A percentile compares a stretch with the other conserved stretches of the same genome.
These are phyloP conservation scores for Populus tomentosa DNA, from an alignment of 441 rosid species.

Conservation along the genomic window DNA sequence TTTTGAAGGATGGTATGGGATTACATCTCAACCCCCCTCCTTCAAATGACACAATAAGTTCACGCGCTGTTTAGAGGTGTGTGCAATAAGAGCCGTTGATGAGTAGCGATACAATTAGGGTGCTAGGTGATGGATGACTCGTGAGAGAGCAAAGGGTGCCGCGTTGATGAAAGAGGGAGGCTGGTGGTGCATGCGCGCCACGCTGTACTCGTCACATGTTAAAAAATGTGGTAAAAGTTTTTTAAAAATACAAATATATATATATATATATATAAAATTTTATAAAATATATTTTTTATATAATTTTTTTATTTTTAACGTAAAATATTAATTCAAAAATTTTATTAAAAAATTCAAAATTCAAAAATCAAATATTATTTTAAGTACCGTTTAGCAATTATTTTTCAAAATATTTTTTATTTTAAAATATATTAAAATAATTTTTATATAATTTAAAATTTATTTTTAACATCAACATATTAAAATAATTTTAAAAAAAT, in stretches of 20 bases:
- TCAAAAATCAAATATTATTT: too few relatives aligned
- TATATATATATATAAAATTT: too few relatives aligned
- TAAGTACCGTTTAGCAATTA: neutral
- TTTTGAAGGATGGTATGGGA: constrained; percentile 15
- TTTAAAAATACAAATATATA: too few relatives aligned
- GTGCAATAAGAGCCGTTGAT: neutral
- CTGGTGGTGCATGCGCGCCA: constrained; percentile 5
- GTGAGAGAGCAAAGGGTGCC: neutral
- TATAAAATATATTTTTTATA: too few relatives aligned
- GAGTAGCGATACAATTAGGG: constrained; percentile 13
- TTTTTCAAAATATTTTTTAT: neutral
- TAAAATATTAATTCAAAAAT: too few relatives aligned
- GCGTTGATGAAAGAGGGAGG: neutral
- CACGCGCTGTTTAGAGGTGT: neutral
- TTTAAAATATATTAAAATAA: too few relatives aligned
- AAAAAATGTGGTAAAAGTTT: too few relatives aligned
- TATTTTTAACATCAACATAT: too few relatives aligned
- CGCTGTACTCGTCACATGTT: neutral
- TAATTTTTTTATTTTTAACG: too few relatives aligned
- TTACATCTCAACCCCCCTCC: constrained; percentile 27
- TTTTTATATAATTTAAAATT: too few relatives aligned
- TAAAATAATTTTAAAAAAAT: too few relatives aligned
- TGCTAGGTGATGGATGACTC: constrained; percentile 7
- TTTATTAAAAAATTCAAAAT: too few relatives aligned
- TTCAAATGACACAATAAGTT: neutral